Conservation (phyloP, 768 basidiomycete species). For the Dentipellis fragilis region DNA sequence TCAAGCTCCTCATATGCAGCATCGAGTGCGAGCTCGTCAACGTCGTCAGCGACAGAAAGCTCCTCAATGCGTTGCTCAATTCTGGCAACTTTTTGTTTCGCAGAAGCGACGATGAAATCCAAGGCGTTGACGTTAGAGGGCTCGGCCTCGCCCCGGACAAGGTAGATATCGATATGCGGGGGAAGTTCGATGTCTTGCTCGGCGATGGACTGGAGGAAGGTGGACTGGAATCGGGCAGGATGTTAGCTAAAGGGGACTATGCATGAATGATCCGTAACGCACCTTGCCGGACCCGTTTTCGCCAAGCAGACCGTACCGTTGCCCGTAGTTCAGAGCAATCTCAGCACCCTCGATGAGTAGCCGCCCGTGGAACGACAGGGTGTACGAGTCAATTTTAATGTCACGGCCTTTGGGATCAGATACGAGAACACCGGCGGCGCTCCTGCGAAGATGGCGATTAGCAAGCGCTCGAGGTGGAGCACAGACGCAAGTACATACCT, state of each 20-base stretch:
- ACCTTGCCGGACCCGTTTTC: conserved; percentile 99
- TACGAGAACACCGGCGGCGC: conserved; percentile 83
- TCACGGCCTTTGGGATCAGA: conserved; percentile 90
- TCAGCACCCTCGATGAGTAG: conserved; percentile 64
- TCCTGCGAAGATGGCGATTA: conserved; percentile 36
- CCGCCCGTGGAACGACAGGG: conserved; percentile 94
- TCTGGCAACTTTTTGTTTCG: conserved; percentile 84
- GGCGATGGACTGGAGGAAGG: conserved; percentile 90
- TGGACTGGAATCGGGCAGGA: conserved; percentile 48
- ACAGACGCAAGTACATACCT: conserved; percentile 36
- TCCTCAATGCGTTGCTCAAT: conserved; percentile 93
- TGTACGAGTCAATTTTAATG: conserved; percentile 94
- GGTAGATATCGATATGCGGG: conserved; percentile 93
- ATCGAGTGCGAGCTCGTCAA: conserved; percentile 85
- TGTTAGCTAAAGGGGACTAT: conserved; percentile 3
- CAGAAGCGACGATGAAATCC: conserved; percentile 92
- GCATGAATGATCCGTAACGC: conserved; percentile 10
- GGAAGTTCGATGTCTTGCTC: conserved; percentile 95
- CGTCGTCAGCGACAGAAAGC: conserved; percentile 77
- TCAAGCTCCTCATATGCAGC: conserved; percentile 91
- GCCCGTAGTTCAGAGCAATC: conserved; percentile 79
- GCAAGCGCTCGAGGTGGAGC: conserved; percentile 5
- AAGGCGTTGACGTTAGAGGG: conserved; percentile 93
- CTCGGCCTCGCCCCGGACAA: conserved; percentile 92
- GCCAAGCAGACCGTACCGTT: conserved; percentile 89